A percentile compares a stretch with the other conserved stretches of the same genome.
Evolutionary conservation across 2,329 filamentous ascomycete genomes (phyloP).

Genomic region (Colletotrichum cereale): DNA sequence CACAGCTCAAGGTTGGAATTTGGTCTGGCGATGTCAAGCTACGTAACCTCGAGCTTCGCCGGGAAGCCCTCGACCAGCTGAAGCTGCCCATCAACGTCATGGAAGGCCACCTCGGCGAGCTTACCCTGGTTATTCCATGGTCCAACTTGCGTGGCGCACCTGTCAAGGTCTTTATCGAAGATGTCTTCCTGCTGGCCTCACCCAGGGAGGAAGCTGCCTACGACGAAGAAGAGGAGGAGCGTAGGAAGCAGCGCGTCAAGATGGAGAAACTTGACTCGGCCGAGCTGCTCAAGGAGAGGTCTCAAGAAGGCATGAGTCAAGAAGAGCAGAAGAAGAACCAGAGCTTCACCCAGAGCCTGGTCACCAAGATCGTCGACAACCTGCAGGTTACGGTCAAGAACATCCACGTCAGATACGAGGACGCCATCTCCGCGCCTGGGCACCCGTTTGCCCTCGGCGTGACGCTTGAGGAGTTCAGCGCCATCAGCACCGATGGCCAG

Average conservation of each 20-base stretch:
- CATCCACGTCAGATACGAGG: conserved; percentile 97
- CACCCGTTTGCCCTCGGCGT: conserved; percentile 95
- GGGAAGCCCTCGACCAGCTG: conserved; percentile 96
- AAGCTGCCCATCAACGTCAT: conserved; percentile 97
- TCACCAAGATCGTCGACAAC: conserved; percentile 98
- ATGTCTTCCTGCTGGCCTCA: conserved; percentile 95
- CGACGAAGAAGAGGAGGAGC: conserved; percentile 91
- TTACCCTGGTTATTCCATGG: conserved; percentile 96
- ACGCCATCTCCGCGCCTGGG: conserved; percentile 93
- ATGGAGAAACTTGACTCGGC: conserved; percentile 99
- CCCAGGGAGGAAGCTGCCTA: conserved; percentile 96
- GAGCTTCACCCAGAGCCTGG: conserved; percentile 94
- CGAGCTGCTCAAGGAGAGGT: conserved; percentile 92
- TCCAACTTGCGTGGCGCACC: conserved; percentile 95
- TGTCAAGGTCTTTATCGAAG: conserved; percentile 94
- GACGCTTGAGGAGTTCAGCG: conserved; percentile 96
- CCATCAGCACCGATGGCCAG: conserved; percentile 92
- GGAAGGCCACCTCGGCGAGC: conserved; percentile 90
- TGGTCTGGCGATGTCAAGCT: conserved; percentile 99
- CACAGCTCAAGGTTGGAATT: conserved; percentile 97
- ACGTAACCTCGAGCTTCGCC: conserved; percentile 88
- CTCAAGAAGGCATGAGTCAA: conserved; percentile 90
- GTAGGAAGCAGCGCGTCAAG: conserved; percentile 89
- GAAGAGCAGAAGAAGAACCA: conserved; percentile 98
- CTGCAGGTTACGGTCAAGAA: conserved; percentile 98